Evolutionary conservation across 805 yeast genomes (phyloP).

Genomic region (Kregervanrija fluxuum): DNA sequence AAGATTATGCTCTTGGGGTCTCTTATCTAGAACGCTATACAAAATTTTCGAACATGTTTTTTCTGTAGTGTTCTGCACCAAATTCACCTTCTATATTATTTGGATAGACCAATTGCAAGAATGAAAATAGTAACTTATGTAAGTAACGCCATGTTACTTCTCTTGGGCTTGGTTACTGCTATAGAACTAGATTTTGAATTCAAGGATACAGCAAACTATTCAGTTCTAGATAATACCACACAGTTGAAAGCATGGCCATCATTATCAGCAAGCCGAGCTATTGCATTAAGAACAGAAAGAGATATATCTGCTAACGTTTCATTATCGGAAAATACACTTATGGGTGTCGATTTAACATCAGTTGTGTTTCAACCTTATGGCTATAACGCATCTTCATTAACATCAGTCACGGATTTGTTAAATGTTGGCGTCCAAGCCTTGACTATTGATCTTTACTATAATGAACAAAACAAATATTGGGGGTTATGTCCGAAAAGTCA

Average conservation of each 20-base stretch:
- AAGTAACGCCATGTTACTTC: too few relatives aligned
- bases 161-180: too few relatives aligned
- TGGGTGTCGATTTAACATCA: constrained; percentile 33
- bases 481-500: constrained; percentile 43
- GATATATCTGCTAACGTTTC: constrained; percentile 35
- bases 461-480: constrained; percentile 39
- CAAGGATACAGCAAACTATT: too few relatives aligned
- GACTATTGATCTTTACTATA: constrained; percentile 51
- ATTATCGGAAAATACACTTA: constrained; percentile 31
- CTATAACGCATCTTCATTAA: constrained; percentile 26
- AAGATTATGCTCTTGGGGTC: too few relatives aligned
- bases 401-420: constrained; percentile 27
- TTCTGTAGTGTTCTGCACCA: too few relatives aligned
- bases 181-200: too few relatives aligned
- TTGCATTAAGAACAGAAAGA: constrained; percentile 39
- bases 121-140: too few relatives aligned
- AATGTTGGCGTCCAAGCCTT: constrained; percentile 39
- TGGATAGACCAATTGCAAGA: too few relatives aligned
- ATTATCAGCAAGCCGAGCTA: constrained; percentile 22
- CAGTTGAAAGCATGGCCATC: constrained; percentile 25
- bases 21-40: too few relatives aligned
- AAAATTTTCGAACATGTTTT: too few relatives aligned
- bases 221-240: neutral
- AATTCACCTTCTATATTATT: too few relatives aligned
- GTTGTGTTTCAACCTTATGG: constrained; percentile 28